These are phyloP conservation scores for Corynespora cassiicola DNA, from an alignment of 2,329 filamentous ascomycete genomes.

Conservation along the genomic window DNA sequence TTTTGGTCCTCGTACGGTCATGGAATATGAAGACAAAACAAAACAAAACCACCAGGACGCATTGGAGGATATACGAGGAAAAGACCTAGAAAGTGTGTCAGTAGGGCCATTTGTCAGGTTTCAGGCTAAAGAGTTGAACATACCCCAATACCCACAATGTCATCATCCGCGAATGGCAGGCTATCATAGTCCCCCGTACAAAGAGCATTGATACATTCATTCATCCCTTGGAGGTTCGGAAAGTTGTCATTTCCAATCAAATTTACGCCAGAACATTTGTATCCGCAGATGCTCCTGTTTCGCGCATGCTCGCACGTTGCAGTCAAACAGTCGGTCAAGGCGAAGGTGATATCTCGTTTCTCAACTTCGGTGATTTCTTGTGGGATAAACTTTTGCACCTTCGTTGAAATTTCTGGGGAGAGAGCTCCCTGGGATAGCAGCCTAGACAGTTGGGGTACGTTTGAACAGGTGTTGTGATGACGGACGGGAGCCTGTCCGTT, in stretches of 20 bases:
- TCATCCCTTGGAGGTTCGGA: slow-evolving; percentile 17
- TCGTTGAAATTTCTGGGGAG: slow-evolving; percentile 2
- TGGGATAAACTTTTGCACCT: slow-evolving; percentile 11
- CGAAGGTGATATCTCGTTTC: slow-evolving; percentile 12
- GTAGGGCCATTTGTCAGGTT: not conserved
- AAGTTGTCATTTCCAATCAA: slow-evolving; percentile 15
- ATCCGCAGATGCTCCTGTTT: slow-evolving; percentile 4
- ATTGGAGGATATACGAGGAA: slow-evolving; percentile 29
- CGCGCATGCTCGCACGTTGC: slow-evolving; percentile 19
- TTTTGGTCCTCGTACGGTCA: not conserved
- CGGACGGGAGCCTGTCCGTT: slow-evolving; percentile 15
- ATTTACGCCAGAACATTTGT: slow-evolving; percentile 14
- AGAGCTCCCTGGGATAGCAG: slow-evolving; percentile 11
- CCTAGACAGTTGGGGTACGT: slow-evolving; percentile 18
- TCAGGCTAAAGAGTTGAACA: slow-evolving; percentile 2
- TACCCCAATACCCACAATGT: slow-evolving; percentile 25
- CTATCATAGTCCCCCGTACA: slow-evolving; percentile 13
- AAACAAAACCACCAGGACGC: slow-evolving; percentile 21
- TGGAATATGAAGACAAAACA: slow-evolving; percentile 13
- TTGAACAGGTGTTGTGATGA: slow-evolving; percentile 18
- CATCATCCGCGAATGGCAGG: slow-evolving; percentile 23
- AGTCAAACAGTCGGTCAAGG: slow-evolving; percentile 22
- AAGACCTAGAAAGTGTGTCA: slow-evolving; percentile 18
- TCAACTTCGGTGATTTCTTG: slow-evolving; percentile 1
- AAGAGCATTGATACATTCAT: slow-evolving; percentile 16